Conservation (phyloP, 768 basidiomycete species). For the Tubosaeta sp. region DNA sequence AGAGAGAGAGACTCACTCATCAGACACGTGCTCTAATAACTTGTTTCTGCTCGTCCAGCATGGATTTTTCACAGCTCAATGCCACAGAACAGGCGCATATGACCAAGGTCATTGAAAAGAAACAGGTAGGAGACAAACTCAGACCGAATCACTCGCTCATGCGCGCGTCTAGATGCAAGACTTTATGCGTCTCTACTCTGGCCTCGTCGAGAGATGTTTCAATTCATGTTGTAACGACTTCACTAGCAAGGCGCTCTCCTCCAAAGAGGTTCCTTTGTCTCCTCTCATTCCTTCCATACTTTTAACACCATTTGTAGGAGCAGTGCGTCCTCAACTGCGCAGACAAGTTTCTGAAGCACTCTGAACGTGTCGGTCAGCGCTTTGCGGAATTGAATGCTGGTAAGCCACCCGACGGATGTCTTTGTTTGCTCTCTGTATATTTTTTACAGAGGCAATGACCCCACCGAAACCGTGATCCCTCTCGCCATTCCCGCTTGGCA, state of each 20-base stretch:
- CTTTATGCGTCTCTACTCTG: slow-evolving; percentile 92
- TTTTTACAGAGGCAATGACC: slow-evolving; percentile 29
- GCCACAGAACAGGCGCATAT: slow-evolving; percentile 94
- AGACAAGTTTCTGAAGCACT: slow-evolving; percentile 97
- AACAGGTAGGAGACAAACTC: slow-evolving; percentile 60
- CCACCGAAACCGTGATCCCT: slow-evolving; percentile 27
- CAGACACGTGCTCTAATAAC: not conserved
- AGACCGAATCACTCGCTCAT: slow-evolving; percentile 4
- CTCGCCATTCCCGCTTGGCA: not conserved
- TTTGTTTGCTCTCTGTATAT: not conserved
- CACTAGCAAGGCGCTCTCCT: slow-evolving; percentile 87
- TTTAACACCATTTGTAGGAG: slow-evolving; percentile 49
- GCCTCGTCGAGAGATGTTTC: slow-evolving; percentile 95
- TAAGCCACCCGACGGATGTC: slow-evolving; percentile 34
- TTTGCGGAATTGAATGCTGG: slow-evolving; percentile 93
- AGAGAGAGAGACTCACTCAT: not conserved
- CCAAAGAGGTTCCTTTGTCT: slow-evolving; percentile 70
- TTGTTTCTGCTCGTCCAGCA: slow-evolving; percentile 28
- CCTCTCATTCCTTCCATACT: slow-evolving; percentile 1
- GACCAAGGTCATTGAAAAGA: slow-evolving; percentile 91
- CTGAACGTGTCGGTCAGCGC: slow-evolving; percentile 86
- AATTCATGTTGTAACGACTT: slow-evolving; percentile 94
- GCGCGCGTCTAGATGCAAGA: slow-evolving; percentile 81
- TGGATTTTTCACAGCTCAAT: slow-evolving; percentile 93
- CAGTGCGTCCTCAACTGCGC: slow-evolving; percentile 90